Evolutionary conservation across 2,329 filamentous ascomycete species (phyloP).

Genomic region (Gnomoniopsis sp.): DNA sequence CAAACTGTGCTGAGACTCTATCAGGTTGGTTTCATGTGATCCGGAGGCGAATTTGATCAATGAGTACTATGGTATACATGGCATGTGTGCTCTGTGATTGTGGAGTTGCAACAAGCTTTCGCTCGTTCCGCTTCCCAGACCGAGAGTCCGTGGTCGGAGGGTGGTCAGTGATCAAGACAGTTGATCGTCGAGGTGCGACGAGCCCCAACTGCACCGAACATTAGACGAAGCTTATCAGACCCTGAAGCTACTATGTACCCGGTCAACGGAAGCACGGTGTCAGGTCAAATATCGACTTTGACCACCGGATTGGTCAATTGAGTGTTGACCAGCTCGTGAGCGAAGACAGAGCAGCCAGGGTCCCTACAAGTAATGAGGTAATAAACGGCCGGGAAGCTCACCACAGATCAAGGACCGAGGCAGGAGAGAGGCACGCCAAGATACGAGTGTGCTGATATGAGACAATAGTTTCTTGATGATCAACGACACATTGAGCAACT

Average conservation of each 20-base stretch:
- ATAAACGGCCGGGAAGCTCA: neutral
- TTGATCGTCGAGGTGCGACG: neutral
- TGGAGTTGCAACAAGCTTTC: neutral
- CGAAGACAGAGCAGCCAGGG: neutral
- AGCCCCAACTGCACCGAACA: neutral
- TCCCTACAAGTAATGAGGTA: neutral
- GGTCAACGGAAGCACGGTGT: too few relatives aligned
- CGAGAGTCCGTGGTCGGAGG: too few relatives aligned
- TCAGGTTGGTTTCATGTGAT: neutral
- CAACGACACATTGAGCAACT: neutral
- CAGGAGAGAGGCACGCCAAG: neutral
- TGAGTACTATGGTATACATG: too few relatives aligned
- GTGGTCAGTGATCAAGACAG: neutral
- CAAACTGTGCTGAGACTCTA: neutral
- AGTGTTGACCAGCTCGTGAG: neutral
- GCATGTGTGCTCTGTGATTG: neutral
- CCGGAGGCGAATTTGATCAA: too few relatives aligned
- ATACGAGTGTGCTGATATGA: neutral
- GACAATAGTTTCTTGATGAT: neutral
- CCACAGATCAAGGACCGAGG: neutral
- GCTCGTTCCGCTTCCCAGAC: too few relatives aligned
- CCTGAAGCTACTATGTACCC: too few relatives aligned
- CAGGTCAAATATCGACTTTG: neutral
- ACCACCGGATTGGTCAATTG: neutral
- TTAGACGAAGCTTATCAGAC: neutral